Percentiles rank a stretch among this genome's conserved stretches.
Evolutionary conservation across 805 yeast genomes (phyloP).

Genomic region (Schwanniomyces vanrijiae): DNA sequence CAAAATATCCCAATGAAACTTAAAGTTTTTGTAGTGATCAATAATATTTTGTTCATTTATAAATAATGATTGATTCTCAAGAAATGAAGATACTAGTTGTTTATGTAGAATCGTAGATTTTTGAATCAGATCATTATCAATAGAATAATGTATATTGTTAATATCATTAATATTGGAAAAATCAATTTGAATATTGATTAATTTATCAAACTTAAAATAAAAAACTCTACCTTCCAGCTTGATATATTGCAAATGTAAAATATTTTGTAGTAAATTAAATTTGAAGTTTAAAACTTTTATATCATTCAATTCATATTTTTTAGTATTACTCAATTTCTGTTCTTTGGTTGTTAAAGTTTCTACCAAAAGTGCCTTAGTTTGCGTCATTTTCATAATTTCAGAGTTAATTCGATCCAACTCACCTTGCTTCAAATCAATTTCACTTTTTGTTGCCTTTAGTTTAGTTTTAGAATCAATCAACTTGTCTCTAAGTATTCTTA

Average conservation of each 20-base stretch:
- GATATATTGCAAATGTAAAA: slow-evolving; percentile 22
- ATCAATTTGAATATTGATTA: slow-evolving; percentile 10
- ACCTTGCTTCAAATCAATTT: slow-evolving; percentile 7
- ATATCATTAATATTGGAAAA: slow-evolving; percentile 5
- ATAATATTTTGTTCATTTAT: slow-evolving; percentile 3
- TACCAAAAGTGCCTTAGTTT: slow-evolving; percentile 9
- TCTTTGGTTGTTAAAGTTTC: slow-evolving; percentile 10
- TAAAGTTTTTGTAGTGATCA: slow-evolving; percentile 17
- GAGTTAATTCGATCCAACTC: slow-evolving; percentile 9
- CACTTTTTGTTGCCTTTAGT: slow-evolving; percentile 13
- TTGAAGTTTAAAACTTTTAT: slow-evolving; percentile 17
- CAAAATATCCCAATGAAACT: slow-evolving; percentile 17
- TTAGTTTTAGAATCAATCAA: slow-evolving; percentile 8
- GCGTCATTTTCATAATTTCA: slow-evolving; percentile 10
- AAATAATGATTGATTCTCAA: background rate
- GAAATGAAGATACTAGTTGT: background rate
- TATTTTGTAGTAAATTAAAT: slow-evolving; percentile 24
- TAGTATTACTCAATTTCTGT: slow-evolving; percentile 10
- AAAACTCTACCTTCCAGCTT: slow-evolving; percentile 9
- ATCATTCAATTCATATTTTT: slow-evolving; percentile 20
- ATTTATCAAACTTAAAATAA: slow-evolving; percentile 12
- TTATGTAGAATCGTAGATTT: background rate
- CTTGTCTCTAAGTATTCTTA: slow-evolving; percentile 8
- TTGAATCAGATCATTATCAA: background rate
- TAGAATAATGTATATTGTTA: slow-evolving; percentile 2